Evolutionary conservation across 805 yeast species (phyloP).

Genomic region (Yamadazyma ubonensis): DNA sequence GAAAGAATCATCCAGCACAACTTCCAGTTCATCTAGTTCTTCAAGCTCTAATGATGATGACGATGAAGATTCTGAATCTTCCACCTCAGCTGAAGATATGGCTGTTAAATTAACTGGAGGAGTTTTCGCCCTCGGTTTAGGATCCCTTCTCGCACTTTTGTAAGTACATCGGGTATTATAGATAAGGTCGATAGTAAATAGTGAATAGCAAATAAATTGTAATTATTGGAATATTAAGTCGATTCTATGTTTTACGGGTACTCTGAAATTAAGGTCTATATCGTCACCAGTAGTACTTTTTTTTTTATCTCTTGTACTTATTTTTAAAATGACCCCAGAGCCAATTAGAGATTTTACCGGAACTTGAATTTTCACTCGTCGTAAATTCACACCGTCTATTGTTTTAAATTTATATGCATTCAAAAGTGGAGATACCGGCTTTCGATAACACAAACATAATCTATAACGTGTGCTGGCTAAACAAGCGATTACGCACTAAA

Average conservation of each 20-base stretch:
- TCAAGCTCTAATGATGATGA: background rate
- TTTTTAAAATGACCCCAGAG: no score
- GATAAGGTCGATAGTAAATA: background rate
- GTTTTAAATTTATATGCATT: no score
- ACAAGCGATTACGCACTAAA: no score
- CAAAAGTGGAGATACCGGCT: no score
- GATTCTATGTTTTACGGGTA: no score
- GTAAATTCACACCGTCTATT: no score
- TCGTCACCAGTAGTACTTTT: no score
- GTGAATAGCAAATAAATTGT: background rate
- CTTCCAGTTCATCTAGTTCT: conserved; percentile 8
- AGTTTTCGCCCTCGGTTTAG: conserved; percentile 10
- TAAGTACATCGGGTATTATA: background rate
- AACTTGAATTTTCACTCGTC: background rate
- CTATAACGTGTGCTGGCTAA: no score
- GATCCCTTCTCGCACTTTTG: conserved; percentile 9
- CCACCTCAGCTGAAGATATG: conserved; percentile 1
- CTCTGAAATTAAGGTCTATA: no score
- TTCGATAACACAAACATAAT: no score
- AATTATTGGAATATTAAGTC: background rate
- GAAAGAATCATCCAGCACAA: background rate
- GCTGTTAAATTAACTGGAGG: conserved; percentile 11
- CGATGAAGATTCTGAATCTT: background rate
- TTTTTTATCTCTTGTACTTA: no score
- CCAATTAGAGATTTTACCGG: no score